phyloP scores from a whole-genome alignment of 257 asterid species.

The Verbena officinalis region DNA sequence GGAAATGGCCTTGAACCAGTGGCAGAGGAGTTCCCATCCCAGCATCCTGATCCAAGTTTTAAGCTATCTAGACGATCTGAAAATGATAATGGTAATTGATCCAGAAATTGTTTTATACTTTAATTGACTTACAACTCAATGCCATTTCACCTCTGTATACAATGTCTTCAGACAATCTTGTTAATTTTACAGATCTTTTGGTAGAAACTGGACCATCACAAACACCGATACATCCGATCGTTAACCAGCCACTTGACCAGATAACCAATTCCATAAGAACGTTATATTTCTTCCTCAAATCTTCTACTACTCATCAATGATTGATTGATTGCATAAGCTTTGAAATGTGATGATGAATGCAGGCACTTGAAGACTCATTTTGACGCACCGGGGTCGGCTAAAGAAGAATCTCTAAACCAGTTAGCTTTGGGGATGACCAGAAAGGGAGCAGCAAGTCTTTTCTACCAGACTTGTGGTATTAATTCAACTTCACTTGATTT shows the following conservation, averaged over 20 bases:
- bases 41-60: slow-evolving; percentile 51
- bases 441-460: slow-evolving; percentile 79
- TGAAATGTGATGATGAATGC: slow-evolving; percentile 25
- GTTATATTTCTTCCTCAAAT: slow-evolving; percentile 42
- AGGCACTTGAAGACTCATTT: slow-evolving; percentile 94
- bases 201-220: slow-evolving; percentile 93
- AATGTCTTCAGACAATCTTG: slow-evolving; percentile 1
- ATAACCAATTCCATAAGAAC: slow-evolving; percentile 71
- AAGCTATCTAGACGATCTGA: slow-evolving; percentile 55
- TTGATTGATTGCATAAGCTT: neutral
- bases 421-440: slow-evolving; percentile 74
- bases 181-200: slow-evolving; percentile 56
- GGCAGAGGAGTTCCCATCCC: slow-evolving; percentile 72
- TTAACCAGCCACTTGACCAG: slow-evolving; percentile 57
- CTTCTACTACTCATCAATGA: slow-evolving; percentile 5
- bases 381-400: slow-evolving; percentile 71
- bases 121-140: neutral
- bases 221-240: slow-evolving; percentile 53
- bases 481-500: slow-evolving; percentile 9
- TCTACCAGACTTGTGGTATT: slow-evolving; percentile 84
- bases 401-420: slow-evolving; percentile 67
- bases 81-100: slow-evolving; percentile 51
- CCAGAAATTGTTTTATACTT: slow-evolving; percentile 8
- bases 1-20: slow-evolving; percentile 80
- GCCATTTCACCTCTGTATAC: slow-evolving; percentile 4